Conservation (phyloP, 768 basidiomycete genomes). For the Udeniomyces megalosporus region DNA sequence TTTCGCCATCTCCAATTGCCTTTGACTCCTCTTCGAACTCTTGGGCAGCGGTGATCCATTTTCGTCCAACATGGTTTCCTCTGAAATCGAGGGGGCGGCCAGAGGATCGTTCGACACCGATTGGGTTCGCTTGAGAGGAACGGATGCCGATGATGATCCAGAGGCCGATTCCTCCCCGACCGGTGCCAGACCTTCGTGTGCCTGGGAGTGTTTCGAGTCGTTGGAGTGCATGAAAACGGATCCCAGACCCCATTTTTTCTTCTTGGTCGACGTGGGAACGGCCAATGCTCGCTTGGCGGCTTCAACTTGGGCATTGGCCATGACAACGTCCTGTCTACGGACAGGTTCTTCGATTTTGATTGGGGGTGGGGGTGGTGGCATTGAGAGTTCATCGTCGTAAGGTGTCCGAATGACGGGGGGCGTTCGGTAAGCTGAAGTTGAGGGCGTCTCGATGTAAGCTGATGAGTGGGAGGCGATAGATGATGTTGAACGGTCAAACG, state of each 20-base stretch:
- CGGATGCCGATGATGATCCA: constrained; percentile 11
- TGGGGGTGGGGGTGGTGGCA: constrained; percentile 9
- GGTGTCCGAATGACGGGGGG: constrained; percentile 4
- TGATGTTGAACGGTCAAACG: too few species aligned
- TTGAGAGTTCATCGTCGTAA: constrained; percentile 13
- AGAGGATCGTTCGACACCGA: constrained; percentile 25
- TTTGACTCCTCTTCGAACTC: constrained; percentile 68
- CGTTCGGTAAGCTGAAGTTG: not conserved
- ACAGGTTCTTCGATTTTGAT: not conserved
- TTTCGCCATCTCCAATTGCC: constrained; percentile 70
- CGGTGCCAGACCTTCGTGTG: constrained; percentile 17
- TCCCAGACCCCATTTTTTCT: constrained; percentile 31
- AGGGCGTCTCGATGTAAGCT: not conserved
- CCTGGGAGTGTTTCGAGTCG: constrained; percentile 17
- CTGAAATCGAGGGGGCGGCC: constrained; percentile 23
- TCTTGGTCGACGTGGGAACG: constrained; percentile 23
- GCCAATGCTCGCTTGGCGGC: not conserved
- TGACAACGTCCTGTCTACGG: constrained; percentile 17
- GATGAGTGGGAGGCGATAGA: constrained; percentile 1
- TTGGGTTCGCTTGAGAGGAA: constrained; percentile 28
- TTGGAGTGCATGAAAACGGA: constrained; percentile 26
- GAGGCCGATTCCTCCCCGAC: constrained; percentile 19
- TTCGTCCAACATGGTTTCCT: constrained; percentile 22
- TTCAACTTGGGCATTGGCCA: constrained; percentile 15
- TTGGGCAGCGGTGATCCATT: constrained; percentile 35